A percentile compares a stretch with the other conserved stretches of the same genome.
These are phyloP conservation scores for Melanogaster broomeanus DNA, from an alignment of 768 basidiomycete genomes.

Conservation along the genomic window DNA sequence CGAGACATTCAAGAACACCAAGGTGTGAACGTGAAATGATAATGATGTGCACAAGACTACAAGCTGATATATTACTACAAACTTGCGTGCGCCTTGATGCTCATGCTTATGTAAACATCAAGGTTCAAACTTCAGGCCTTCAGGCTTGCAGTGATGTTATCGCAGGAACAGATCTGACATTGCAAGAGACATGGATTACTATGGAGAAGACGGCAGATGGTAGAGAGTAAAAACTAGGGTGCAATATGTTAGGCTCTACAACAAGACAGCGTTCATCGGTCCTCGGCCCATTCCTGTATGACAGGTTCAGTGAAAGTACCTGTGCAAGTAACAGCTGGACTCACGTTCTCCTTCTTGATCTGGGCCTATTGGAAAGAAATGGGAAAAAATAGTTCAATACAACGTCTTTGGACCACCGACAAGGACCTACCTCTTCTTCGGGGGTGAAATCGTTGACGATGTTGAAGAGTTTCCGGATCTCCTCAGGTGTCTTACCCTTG, in stretches of 20 bases:
- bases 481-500: constrained; percentile 99
- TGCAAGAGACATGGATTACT: constrained; percentile 11
- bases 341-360: constrained; percentile 99
- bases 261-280: constrained; percentile 56
- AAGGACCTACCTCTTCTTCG: constrained; percentile 84
- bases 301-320: constrained; percentile 17
- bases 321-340: constrained; percentile 28
- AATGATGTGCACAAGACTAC: not conserved
- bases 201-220: constrained; percentile 11
- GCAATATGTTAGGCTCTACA: constrained; percentile 28
- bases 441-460: constrained; percentile 98
- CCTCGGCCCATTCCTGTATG: constrained; percentile 88
- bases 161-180: constrained; percentile 14
- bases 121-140: too few species aligned
- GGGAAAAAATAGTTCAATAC: constrained; percentile 7
- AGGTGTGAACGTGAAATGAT: not conserved
- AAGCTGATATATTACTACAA: too few species aligned
- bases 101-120: not conserved
- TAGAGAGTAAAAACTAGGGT: constrained; percentile 18
- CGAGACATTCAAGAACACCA: constrained; percentile 41
- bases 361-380: constrained; percentile 61
- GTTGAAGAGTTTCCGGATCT: constrained; percentile 98
- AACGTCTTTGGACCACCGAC: not conserved
- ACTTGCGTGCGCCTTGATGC: not conserved
- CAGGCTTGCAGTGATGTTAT: too few species aligned